Evolutionary conservation across 176 grass and related monocot genomes (phyloP).

Genomic region (Puya raimondii): DNA sequence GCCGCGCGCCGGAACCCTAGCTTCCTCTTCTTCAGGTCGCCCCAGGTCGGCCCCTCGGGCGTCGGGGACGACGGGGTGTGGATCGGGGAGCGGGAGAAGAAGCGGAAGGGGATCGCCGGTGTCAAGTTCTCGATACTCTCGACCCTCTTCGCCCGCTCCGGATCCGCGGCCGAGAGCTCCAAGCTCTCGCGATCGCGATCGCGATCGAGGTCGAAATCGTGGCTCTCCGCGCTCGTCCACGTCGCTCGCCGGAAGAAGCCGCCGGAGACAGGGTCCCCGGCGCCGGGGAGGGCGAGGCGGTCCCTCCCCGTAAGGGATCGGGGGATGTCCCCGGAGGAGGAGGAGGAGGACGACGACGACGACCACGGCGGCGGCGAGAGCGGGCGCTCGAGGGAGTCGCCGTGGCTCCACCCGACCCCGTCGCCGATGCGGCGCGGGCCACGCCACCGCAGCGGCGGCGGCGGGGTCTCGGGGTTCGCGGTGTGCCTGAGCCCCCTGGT

Average conservation of each 20-base stretch:
- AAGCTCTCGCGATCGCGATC: neutral
- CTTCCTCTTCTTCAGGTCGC: slow-evolving; percentile 75
- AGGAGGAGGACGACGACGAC: neutral
- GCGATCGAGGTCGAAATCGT: slow-evolving; percentile 34
- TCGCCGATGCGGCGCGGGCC: slow-evolving; percentile 51
- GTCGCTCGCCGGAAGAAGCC: slow-evolving; percentile 37
- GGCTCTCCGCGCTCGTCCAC: slow-evolving; percentile 57
- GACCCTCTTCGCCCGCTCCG: slow-evolving; percentile 46
- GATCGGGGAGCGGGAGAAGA: slow-evolving; percentile 25
- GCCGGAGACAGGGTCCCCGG: neutral
- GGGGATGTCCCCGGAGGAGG: slow-evolving; percentile 42
- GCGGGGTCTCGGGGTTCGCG: neutral
- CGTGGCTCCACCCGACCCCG: slow-evolving; percentile 44
- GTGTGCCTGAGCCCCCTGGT: slow-evolving; percentile 19
- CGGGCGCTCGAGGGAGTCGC: slow-evolving; percentile 32
- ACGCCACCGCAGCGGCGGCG: slow-evolving; percentile 19
- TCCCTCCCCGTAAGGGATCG: slow-evolving; percentile 41
- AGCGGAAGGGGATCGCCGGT: neutral
- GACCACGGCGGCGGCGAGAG: slow-evolving; percentile 24
- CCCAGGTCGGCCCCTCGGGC: slow-evolving; percentile 54
- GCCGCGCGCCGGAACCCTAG: slow-evolving; percentile 25
- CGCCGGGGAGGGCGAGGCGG: slow-evolving; percentile 16
- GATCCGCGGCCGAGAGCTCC: slow-evolving; percentile 19
- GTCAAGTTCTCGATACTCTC: slow-evolving; percentile 55
- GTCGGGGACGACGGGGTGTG: slow-evolving; percentile 31